phyloP scores from a whole-genome alignment of 2,329 filamentous ascomycete genomes.

The Penicillium olsonii region DNA sequence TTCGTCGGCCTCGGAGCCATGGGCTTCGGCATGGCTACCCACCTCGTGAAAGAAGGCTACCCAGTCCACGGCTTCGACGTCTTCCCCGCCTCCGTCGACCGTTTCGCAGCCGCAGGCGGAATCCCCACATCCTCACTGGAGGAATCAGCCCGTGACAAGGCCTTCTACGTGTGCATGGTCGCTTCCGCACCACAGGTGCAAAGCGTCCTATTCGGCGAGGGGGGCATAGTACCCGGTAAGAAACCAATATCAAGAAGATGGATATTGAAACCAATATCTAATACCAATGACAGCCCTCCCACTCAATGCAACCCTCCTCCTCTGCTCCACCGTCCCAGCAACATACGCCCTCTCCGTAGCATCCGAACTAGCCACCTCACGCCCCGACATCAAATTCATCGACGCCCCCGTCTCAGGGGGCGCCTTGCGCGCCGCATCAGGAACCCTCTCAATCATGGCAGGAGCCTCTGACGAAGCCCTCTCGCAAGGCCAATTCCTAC shows the following conservation, averaged over 20 bases:
- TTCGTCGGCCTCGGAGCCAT: conserved; percentile 79
- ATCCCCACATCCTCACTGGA: conserved; percentile 59
- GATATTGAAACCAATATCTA: neutral
- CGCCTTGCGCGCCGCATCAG: conserved; percentile 66
- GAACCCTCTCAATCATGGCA: conserved; percentile 75
- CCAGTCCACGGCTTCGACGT: conserved; percentile 71
- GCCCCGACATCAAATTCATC: conserved; percentile 66
- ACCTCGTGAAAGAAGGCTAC: conserved; percentile 69
- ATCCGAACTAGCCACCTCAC: conserved; percentile 54
- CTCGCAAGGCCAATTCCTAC: conserved; percentile 57
- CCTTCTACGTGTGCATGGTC: conserved; percentile 73
- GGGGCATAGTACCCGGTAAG: conserved; percentile 46
- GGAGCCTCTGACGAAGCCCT: conserved; percentile 61
- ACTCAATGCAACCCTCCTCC: conserved; percentile 60
- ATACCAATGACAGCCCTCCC: conserved; percentile 47
- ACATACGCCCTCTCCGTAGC: conserved; percentile 64
- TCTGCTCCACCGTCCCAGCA: conserved; percentile 71
- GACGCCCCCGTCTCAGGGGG: conserved; percentile 75
- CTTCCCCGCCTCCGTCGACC: conserved; percentile 65
- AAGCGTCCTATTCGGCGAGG: conserved; percentile 62
- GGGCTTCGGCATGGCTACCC: conserved; percentile 79
- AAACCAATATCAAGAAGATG: neutral
- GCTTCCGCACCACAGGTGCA: conserved; percentile 71
- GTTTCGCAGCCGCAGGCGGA: conserved; percentile 65
- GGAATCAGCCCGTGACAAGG: conserved; percentile 61